These are phyloP conservation scores for Candida endomychidarum DNA, from an alignment of 805 yeast genomes.

Conservation along the genomic window DNA sequence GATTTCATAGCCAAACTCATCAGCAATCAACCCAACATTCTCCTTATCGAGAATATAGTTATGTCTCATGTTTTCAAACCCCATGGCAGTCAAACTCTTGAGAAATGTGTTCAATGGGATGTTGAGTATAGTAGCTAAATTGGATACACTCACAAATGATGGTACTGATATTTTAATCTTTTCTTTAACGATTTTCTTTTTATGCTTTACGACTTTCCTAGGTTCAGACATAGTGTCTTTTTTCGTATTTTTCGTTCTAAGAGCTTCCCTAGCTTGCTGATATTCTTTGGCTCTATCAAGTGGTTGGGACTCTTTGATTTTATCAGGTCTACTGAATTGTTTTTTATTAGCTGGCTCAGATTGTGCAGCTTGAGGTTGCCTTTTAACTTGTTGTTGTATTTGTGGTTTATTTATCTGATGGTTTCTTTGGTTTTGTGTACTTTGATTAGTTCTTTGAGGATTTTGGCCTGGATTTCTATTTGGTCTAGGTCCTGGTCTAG, in stretches of 20 bases:
- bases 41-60: conserved; percentile 84
- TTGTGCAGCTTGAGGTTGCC: too few species aligned
- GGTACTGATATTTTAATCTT: conserved; percentile 54
- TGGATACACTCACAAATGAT: conserved; percentile 73
- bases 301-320: too few species aligned
- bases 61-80: conserved; percentile 69
- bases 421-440: too few species aligned
- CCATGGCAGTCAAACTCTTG: conserved; percentile 59
- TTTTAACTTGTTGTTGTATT: too few species aligned
- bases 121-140: conserved; percentile 69
- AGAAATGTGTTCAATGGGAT: conserved; percentile 63
- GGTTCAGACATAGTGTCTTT: too few species aligned
- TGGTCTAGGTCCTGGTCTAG: too few species aligned
- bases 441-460: too few species aligned
- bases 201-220: background rate
- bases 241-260: conserved; percentile 4
- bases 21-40: conserved; percentile 82
- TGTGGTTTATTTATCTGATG: too few species aligned
- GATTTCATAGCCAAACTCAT: conserved; percentile 78
- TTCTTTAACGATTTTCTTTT: conserved; percentile 10
- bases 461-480: too few species aligned
- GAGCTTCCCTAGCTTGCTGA: conserved; percentile 13
- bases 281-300: conserved; percentile 6
- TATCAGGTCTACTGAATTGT: background rate
- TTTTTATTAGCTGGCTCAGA: background rate